Percentiles rank a stretch among this genome's conserved stretches.
Evolutionary conservation across 108 stramenopile genomes (phyloP).

Genomic region (Licmophora abbreviata): DNA sequence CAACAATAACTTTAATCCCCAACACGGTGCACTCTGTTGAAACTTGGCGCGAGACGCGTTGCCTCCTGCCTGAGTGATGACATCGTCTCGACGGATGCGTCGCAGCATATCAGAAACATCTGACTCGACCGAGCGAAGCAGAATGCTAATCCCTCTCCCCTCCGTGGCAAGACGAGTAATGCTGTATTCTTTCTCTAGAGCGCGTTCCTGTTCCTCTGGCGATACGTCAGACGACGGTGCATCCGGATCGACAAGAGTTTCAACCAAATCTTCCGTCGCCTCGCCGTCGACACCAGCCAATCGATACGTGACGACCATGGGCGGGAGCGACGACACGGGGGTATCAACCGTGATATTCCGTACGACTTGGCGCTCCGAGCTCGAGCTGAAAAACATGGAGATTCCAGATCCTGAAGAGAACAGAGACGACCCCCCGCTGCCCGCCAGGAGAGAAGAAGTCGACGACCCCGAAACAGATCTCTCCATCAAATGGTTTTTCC

Average conservation of each 20-base stretch:
- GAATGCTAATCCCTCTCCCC: conserved; percentile 40
- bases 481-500: conserved; percentile 56
- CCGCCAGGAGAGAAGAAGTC: conserved; percentile 34
- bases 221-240: conserved; percentile 29
- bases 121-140: conserved; percentile 50
- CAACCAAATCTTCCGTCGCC: conserved; percentile 81
- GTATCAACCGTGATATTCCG: conserved; percentile 30
- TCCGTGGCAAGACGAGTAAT: conserved; percentile 47
- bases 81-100: conserved; percentile 65
- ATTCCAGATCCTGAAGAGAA: conserved; percentile 47
- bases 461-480: conserved; percentile 8
- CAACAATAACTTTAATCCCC: conserved; percentile 44
- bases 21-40: conserved; percentile 40
- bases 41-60: conserved; percentile 35
- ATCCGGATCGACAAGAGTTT: conserved; percentile 63
- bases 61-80: conserved; percentile 7
- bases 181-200: conserved; percentile 74
- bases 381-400: conserved; percentile 56
- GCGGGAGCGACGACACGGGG: conserved; percentile 40
- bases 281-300: conserved; percentile 84
- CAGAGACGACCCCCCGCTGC: conserved; percentile 21
- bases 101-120: conserved; percentile 42
- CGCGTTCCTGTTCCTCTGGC: conserved; percentile 32
- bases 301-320: conserved; percentile 72
- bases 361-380: conserved; percentile 7